phyloP scores from a whole-genome alignment of 371 early-diverging fungal genomes.

The Syncephalastrum contaminatum region DNA sequence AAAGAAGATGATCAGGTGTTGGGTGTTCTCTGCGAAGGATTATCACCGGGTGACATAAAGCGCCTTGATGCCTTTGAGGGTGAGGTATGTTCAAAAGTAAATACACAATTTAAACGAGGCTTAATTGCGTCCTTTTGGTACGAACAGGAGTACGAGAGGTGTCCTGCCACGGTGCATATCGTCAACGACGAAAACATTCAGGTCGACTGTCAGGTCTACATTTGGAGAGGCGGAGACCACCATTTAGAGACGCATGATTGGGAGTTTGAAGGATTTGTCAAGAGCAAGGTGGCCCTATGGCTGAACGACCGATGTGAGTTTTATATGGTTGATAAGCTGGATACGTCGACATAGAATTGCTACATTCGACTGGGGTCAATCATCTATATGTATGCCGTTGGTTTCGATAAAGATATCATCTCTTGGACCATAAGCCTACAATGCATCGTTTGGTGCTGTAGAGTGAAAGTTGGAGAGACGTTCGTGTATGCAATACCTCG shows the following conservation, averaged over 20 bases:
- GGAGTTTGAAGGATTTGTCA: constrained; percentile 22
- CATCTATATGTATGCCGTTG: no score
- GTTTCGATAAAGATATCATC: no score
- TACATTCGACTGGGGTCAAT: no score
- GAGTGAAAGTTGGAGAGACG: no score
- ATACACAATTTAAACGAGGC: no score
- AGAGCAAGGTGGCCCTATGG: constrained; percentile 20
- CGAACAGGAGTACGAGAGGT: constrained; percentile 35
- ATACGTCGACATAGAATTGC: no score
- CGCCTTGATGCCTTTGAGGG: constrained; percentile 45
- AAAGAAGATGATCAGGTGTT: constrained; percentile 19
- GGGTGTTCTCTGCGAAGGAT: constrained; percentile 32
- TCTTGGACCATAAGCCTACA: no score
- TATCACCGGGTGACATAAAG: constrained; percentile 22
- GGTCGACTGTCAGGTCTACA: constrained; percentile 28
- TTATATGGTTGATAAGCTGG: constrained; percentile 13
- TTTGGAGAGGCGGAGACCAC: constrained; percentile 30
- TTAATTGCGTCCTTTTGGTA: background rate
- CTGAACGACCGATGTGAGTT: constrained; percentile 28
- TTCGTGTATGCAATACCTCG: no score
- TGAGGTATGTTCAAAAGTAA: constrained; percentile 20
- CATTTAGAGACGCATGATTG: constrained; percentile 31
- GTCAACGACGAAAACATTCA: background rate
- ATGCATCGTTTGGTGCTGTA: no score
- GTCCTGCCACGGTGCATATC: constrained; percentile 12